Conservation (phyloP, 805 yeast species). For the Dipodascopsis uninucleata region DNA sequence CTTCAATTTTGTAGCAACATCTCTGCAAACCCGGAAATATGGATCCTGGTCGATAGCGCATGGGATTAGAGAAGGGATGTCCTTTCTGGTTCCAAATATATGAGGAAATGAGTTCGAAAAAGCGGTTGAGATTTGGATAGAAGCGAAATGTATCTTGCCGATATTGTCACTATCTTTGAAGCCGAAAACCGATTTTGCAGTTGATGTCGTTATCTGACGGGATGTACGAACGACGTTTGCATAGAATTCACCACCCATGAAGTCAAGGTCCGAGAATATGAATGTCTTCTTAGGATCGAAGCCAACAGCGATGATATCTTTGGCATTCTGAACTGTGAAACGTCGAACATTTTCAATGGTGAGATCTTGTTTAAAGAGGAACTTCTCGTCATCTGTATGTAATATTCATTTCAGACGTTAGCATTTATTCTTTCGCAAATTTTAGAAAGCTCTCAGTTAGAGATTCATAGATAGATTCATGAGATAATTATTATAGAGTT, state of each 20-base stretch:
- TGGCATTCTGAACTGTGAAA: conserved; percentile 78
- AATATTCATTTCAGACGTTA: neutral
- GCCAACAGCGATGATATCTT: conserved; percentile 90
- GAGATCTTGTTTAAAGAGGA: conserved; percentile 84
- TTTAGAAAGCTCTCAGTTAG: no score
- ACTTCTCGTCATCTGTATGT: conserved; percentile 94
- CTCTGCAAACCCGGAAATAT: conserved; percentile 94
- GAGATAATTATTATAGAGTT: no score
- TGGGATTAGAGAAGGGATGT: conserved; percentile 95
- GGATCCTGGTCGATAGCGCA: conserved; percentile 99
- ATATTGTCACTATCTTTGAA: conserved; percentile 92
- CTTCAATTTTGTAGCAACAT: conserved; percentile 90
- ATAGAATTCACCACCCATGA: conserved; percentile 91
- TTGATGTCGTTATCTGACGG: conserved; percentile 93
- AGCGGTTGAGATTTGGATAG: conserved; percentile 92
- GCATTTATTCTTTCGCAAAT: no score
- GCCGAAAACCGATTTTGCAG: conserved; percentile 95
- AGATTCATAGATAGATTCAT: no score
- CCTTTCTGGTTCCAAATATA: conserved; percentile 76
- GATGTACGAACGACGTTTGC: conserved; percentile 91
- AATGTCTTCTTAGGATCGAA: conserved; percentile 93
- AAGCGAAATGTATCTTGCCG: conserved; percentile 92
- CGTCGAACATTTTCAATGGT: conserved; percentile 82
- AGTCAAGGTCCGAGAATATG: conserved; percentile 85
- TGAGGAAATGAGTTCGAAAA: conserved; percentile 96